phyloP scores from a whole-genome alignment of 1,284 basidiomycete species.

The Puccinia horiana region DNA sequence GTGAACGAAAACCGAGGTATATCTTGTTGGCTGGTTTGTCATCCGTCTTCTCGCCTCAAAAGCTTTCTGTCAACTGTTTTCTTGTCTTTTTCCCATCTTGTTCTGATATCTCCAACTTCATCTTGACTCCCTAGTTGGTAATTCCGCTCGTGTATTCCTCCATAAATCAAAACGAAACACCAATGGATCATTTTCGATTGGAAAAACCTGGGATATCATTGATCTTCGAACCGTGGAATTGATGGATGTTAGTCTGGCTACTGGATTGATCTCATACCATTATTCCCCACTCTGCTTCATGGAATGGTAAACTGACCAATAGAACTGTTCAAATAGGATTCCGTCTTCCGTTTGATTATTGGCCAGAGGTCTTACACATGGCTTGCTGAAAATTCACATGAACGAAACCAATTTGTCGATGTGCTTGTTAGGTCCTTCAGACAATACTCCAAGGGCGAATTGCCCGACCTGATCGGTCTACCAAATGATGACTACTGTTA shows the following conservation, averaged over 20 bases:
- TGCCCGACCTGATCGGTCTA: slow-evolving; percentile 59
- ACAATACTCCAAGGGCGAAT: slow-evolving; percentile 65
- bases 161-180: slow-evolving; percentile 97
- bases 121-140: neutral
- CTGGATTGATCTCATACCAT: slow-evolving; percentile 18
- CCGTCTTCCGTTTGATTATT: slow-evolving; percentile 66
- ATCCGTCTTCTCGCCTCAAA: slow-evolving; percentile 8
- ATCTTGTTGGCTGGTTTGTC: slow-evolving; percentile 80
- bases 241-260: slow-evolving; percentile 65
- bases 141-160: slow-evolving; percentile 58
- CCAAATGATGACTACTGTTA: slow-evolving; percentile 49
- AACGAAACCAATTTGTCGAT: slow-evolving; percentile 73
- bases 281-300: neutral
- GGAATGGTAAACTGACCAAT: neutral
- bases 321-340: slow-evolving; percentile 9
- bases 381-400: slow-evolving; percentile 71
- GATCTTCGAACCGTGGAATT: slow-evolving; percentile 81
- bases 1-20: slow-evolving; percentile 76
- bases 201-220: slow-evolving; percentile 89
- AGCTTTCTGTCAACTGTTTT: slow-evolving; percentile 68
- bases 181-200: slow-evolving; percentile 92
- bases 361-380: slow-evolving; percentile 77
- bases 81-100: slow-evolving; percentile 58
- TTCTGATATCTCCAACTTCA: neutral
- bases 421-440: slow-evolving; percentile 72